Evolutionary conservation across 306 rosid genomes (phyloP).

Genomic region (Carpinus viminea): DNA sequence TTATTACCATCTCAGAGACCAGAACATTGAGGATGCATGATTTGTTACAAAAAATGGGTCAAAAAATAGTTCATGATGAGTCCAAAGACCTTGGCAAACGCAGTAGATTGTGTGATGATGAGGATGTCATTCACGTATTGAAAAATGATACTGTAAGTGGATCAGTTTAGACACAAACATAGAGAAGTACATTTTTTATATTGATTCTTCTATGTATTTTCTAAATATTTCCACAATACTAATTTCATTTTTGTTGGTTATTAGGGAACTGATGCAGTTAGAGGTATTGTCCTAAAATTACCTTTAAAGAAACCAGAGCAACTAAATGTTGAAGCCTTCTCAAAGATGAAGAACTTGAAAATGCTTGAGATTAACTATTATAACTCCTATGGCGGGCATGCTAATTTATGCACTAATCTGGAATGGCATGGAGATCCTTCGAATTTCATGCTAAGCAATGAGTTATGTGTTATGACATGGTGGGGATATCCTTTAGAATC

Average conservation of each 20-base stretch:
- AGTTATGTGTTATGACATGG: constrained; percentile 25
- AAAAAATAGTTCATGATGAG: constrained; percentile 4
- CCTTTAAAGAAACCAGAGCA: neutral
- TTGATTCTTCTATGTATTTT: too few species aligned
- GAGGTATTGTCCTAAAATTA: constrained; percentile 20
- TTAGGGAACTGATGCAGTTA: constrained; percentile 25
- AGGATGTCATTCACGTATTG: constrained; percentile 19
- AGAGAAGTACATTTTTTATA: too few species aligned
- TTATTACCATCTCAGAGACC: too few species aligned
- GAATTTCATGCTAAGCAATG: constrained; percentile 18
- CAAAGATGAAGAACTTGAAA: too few species aligned
- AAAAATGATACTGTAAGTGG: constrained; percentile 6
- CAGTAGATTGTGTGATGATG: constrained; percentile 20
- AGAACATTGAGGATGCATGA: constrained; percentile 32
- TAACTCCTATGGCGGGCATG: too few species aligned
- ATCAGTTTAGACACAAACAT: too few species aligned
- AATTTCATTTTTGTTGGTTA: neutral
- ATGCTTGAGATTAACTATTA: too few species aligned
- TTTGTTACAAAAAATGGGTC: constrained; percentile 28
- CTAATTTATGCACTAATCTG: too few species aligned
- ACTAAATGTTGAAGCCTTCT: too few species aligned
- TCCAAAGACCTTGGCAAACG: constrained; percentile 4
- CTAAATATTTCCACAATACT: too few species aligned
- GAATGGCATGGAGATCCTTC: too few species aligned
- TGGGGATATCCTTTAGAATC: constrained; percentile 9